Evolutionary conservation across 1,284 basidiomycete species (phyloP).

Genomic region (Schizophyllum amplum): DNA sequence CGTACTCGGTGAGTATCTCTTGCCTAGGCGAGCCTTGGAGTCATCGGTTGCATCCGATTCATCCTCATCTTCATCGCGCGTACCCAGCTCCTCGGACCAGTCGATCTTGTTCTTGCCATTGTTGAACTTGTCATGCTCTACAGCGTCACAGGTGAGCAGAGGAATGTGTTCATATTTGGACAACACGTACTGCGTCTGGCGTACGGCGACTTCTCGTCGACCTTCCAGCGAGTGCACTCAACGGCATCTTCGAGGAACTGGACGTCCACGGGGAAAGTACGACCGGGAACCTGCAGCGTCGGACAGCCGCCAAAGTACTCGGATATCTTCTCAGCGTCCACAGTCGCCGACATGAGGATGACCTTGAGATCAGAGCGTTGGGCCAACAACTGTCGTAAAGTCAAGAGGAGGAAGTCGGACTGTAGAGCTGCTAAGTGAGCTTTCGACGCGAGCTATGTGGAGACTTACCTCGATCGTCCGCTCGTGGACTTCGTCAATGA

Average conservation of each 20-base stretch:
- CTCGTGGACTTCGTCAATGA: slow-evolving; percentile 75
- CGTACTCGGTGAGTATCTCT: slow-evolving; percentile 68
- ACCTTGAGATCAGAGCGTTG: slow-evolving; percentile 86
- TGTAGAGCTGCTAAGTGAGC: slow-evolving; percentile 98
- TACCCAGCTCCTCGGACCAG: slow-evolving; percentile 65
- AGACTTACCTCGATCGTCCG: background rate
- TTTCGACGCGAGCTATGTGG: slow-evolving; percentile 56
- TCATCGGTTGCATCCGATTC: slow-evolving; percentile 38
- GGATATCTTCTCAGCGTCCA: slow-evolving; percentile 94
- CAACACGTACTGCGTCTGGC: slow-evolving; percentile 72
- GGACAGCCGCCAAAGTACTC: slow-evolving; percentile 89
- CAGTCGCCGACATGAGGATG: slow-evolving; percentile 95
- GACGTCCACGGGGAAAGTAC: slow-evolving; percentile 94
- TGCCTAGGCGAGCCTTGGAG: slow-evolving; percentile 53
- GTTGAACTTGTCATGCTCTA: slow-evolving; percentile 63
- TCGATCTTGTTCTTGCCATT: slow-evolving; percentile 56
- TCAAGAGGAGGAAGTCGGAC: slow-evolving; percentile 94
- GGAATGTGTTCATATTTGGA: too few relatives aligned
- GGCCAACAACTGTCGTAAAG: slow-evolving; percentile 82
- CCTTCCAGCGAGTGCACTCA: slow-evolving; percentile 78
- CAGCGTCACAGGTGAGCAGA: too few relatives aligned
- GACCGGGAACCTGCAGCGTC: slow-evolving; percentile 83
- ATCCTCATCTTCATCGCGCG: slow-evolving; percentile 66
- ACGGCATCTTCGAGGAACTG: slow-evolving; percentile 91
- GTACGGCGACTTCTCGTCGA: slow-evolving; percentile 82